Conservation (phyloP, 805 yeast species). For the Zygotorulaspora chibaensis region DNA sequence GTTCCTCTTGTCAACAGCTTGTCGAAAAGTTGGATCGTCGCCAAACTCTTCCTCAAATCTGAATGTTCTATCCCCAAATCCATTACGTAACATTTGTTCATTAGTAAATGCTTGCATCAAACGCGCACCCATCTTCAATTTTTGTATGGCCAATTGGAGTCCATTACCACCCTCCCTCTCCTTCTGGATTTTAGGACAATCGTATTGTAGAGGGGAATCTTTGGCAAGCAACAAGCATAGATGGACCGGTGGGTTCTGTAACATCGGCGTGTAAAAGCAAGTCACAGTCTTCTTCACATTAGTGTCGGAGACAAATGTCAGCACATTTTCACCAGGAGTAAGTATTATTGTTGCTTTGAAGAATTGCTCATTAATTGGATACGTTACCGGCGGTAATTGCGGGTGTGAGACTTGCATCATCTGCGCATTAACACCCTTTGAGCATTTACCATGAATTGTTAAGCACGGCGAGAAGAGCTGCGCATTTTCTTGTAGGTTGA, state of each 20-base stretch:
- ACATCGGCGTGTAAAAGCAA: conserved; percentile 51
- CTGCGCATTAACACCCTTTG: conserved; percentile 27
- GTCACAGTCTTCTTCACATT: conserved; percentile 35
- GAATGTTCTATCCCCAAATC: conserved; percentile 75
- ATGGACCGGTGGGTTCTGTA: conserved; percentile 73
- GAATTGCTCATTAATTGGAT: conserved; percentile 61
- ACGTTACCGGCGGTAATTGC: conserved; percentile 57
- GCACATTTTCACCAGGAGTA: conserved; percentile 59
- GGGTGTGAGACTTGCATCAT: conserved; percentile 42
- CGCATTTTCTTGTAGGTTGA: conserved; percentile 33
- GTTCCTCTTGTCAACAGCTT: conserved; percentile 40
- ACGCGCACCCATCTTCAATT: conserved; percentile 76
- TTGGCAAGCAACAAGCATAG: conserved; percentile 69
- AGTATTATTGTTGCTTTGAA: conserved; percentile 76
- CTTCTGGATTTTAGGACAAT: conserved; percentile 53
- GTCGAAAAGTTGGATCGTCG: conserved; percentile 47
- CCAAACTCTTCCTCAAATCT: conserved; percentile 65
- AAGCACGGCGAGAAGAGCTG: conserved; percentile 46
- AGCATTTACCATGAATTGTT: conserved; percentile 45
- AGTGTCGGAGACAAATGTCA: conserved; percentile 46
- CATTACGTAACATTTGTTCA: conserved; percentile 79
- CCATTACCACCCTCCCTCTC: conserved; percentile 54
- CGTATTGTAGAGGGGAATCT: conserved; percentile 70
- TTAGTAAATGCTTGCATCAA: conserved; percentile 88
- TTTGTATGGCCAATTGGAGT: conserved; percentile 64